Conservation (phyloP, 352 stramenopile genomes). For the Pythium insidiosum region DNA sequence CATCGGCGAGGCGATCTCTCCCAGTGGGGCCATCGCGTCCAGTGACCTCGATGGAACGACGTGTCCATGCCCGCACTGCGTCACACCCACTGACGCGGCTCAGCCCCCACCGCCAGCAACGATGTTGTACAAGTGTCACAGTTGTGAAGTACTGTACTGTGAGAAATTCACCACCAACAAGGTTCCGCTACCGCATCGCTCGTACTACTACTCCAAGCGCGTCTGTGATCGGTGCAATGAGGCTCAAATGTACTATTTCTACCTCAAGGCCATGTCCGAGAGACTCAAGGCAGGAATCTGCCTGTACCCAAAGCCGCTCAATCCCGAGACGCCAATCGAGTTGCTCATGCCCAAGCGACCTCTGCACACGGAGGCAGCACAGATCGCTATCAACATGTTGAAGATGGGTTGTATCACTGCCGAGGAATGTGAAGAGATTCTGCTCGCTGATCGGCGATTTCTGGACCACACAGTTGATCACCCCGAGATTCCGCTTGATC, state of each 20-base stretch:
- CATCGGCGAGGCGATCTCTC: slow-evolving; percentile 42
- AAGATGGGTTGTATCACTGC: slow-evolving; percentile 78
- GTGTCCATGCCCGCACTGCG: slow-evolving; percentile 65
- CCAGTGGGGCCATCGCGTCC: slow-evolving; percentile 33
- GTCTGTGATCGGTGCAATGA: slow-evolving; percentile 82
- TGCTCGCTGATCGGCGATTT: slow-evolving; percentile 76
- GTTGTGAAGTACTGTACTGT: slow-evolving; percentile 70
- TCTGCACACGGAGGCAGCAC: slow-evolving; percentile 69
- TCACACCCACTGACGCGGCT: slow-evolving; percentile 22
- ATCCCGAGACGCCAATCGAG: slow-evolving; percentile 77
- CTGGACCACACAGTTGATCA: slow-evolving; percentile 80
- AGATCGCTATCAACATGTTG: slow-evolving; percentile 84
- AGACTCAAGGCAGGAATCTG: slow-evolving; percentile 81
- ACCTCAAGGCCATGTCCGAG: slow-evolving; percentile 79
- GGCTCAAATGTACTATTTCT: slow-evolving; percentile 80
- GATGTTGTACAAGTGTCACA: slow-evolving; percentile 80
- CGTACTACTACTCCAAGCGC: slow-evolving; percentile 79
- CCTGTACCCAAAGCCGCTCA: slow-evolving; percentile 79
- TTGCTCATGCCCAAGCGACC: slow-evolving; percentile 84
- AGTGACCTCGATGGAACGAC: slow-evolving; percentile 42
- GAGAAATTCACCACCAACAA: slow-evolving; percentile 80
- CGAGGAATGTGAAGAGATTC: slow-evolving; percentile 83
- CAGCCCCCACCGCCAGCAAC: slow-evolving; percentile 20
- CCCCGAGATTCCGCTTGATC: slow-evolving; percentile 74
- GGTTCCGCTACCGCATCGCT: slow-evolving; percentile 67